Conservation (phyloP, 2,329 filamentous ascomycete species). For the Beauveria varroae region DNA sequence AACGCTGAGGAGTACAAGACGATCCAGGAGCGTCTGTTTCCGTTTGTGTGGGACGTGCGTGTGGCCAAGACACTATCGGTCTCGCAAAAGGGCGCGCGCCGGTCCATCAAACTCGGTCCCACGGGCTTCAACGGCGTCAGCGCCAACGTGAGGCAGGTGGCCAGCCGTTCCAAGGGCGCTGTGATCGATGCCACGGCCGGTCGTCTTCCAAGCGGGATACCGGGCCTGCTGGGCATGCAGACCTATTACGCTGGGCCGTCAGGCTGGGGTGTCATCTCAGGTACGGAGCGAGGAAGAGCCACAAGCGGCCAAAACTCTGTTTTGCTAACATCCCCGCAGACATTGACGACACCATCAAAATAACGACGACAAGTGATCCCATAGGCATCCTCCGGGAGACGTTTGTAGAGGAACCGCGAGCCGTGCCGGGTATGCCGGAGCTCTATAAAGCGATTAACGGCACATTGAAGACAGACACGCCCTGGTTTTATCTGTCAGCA, state of each 20-base stretch:
- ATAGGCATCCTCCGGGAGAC: constrained; percentile 76
- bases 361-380: constrained; percentile 74
- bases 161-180: constrained; percentile 37
- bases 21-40: constrained; percentile 61
- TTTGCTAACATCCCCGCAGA: constrained; percentile 41
- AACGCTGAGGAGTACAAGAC: constrained; percentile 50
- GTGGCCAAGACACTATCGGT: constrained; percentile 63
- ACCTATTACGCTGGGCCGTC: constrained; percentile 69
- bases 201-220: constrained; percentile 41
- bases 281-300: constrained; percentile 27
- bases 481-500: constrained; percentile 90
- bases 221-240: constrained; percentile 53
- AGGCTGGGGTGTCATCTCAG: constrained; percentile 79
- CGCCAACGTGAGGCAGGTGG: constrained; percentile 51
- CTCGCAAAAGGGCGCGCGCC: constrained; percentile 37
- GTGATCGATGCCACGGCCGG: constrained; percentile 38
- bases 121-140: constrained; percentile 66
- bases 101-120: constrained; percentile 54
- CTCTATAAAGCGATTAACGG: constrained; percentile 54
- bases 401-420: constrained; percentile 66
- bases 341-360: constrained; percentile 87
- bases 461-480: constrained; percentile 69
- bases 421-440: constrained; percentile 75
- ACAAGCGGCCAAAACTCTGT: background rate
- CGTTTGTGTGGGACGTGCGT: constrained; percentile 71